Percentiles rank a stretch among this genome's conserved stretches.
phyloP scores from a whole-genome alignment of 1,284 basidiomycete genomes.

The Naganishia albida region DNA sequence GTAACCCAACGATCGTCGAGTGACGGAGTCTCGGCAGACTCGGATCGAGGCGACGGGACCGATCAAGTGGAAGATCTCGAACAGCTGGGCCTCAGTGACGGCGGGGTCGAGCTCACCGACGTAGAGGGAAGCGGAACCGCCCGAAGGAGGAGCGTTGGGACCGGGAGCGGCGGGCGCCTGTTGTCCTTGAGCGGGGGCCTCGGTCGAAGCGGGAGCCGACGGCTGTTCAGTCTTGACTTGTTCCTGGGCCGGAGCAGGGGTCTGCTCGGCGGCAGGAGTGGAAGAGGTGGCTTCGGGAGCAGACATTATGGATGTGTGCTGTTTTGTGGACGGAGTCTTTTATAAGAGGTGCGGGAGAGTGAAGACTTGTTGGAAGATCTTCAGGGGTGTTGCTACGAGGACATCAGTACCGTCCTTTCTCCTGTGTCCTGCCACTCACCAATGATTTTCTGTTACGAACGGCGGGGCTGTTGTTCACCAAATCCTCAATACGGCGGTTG shows the following conservation, averaged over 20 bases:
- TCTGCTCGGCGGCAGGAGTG: conserved; percentile 15
- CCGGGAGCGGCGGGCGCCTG: conserved; percentile 37
- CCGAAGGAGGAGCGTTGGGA: conserved; percentile 46
- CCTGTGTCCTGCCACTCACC: conserved; percentile 2
- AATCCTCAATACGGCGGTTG: conserved; percentile 27
- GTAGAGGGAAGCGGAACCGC: conserved; percentile 87
- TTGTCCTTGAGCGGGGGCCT: conserved; percentile 38
- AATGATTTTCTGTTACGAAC: conserved; percentile 30
- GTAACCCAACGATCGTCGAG: conserved; percentile 98
- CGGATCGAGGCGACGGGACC: conserved; percentile 98
- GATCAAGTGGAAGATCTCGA: conserved; percentile 99
- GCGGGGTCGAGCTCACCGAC: conserved; percentile 97
- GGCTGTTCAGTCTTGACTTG: conserved; percentile 25
- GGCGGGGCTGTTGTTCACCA: conserved; percentile 30
- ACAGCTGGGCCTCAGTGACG: conserved; percentile 99
- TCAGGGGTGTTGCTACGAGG: conserved; percentile 18
- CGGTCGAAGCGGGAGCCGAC: conserved; percentile 39
- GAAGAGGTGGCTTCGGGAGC: conserved; percentile 29
- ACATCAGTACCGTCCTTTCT: background rate
- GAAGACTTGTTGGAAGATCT: conserved; percentile 31
- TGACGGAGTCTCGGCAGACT: conserved; percentile 99
- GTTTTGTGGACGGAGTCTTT: conserved; percentile 19
- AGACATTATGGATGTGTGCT: conserved; percentile 31
- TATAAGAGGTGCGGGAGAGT: conserved; percentile 15
- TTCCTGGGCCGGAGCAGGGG: conserved; percentile 27